A percentile compares a stretch with the other conserved stretches of the same genome.
Evolutionary conservation across 2,329 filamentous ascomycete genomes (phyloP).

Genomic region (Diaporthe humulicola): DNA sequence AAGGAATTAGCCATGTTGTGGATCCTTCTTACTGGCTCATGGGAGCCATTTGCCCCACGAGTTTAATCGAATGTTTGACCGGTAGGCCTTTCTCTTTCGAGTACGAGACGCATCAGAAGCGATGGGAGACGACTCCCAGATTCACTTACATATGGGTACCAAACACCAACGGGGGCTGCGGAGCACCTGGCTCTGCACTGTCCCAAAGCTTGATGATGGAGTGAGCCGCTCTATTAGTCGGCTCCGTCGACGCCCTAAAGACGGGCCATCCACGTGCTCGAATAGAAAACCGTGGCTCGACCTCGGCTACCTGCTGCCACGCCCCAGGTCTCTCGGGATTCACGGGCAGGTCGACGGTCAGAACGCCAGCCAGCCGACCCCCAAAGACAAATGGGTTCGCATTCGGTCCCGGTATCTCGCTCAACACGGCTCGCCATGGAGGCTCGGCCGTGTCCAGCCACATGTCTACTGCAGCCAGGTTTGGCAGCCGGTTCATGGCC

Average conservation of each 20-base stretch:
- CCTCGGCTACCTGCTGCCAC: conserved; percentile 10
- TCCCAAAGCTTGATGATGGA: conserved; percentile 19
- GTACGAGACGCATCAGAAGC: conserved; percentile 1
- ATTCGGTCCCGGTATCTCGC: conserved; percentile 17
- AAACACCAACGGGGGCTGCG: conserved; percentile 10
- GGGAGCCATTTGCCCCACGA: neutral
- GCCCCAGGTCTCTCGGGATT: conserved; percentile 12
- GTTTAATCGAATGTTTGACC: neutral
- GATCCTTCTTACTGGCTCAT: neutral
- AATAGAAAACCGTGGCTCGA: conserved; percentile 11
- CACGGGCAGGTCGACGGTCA: conserved; percentile 14
- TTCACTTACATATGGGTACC: conserved; percentile 16
- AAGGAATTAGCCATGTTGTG: conserved; percentile 6
- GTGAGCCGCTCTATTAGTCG: neutral
- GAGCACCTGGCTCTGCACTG: conserved; percentile 13
- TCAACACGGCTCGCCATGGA: conserved; percentile 15
- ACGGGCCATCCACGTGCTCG: conserved; percentile 17
- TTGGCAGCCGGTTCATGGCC: conserved; percentile 12
- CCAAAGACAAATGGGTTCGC: neutral
- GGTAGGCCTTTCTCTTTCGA: neutral
- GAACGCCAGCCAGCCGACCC: neutral
- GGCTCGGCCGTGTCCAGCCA: conserved; percentile 13
- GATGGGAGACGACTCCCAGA: neutral
- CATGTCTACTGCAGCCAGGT: conserved; percentile 7
- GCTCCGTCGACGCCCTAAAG: neutral